phyloP scores from a whole-genome alignment of 2,329 filamentous ascomycete genomes.

The Coniochaeta sp. region DNA sequence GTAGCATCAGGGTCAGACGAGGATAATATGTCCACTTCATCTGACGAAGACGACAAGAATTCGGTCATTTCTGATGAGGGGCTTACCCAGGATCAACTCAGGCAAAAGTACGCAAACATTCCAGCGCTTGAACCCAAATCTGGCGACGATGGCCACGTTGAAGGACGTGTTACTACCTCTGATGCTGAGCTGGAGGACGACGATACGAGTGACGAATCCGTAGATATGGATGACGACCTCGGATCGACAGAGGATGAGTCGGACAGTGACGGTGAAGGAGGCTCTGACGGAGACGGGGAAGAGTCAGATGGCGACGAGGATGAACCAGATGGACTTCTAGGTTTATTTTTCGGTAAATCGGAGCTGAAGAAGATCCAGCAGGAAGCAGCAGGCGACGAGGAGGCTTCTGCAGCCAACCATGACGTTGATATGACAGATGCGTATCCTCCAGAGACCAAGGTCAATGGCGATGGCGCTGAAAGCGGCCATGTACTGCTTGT shows the following conservation, averaged over 20 bases:
- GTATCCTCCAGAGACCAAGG: conserved; percentile 4
- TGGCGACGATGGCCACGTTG: conserved; percentile 17
- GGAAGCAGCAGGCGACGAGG: conserved; percentile 20
- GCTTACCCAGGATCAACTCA: conserved; percentile 61
- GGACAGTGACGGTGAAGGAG: conserved; percentile 33
- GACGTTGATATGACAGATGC: conserved; percentile 27
- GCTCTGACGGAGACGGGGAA: conserved; percentile 34
- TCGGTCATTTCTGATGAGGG: conserved; percentile 51
- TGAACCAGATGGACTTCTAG: conserved; percentile 40
- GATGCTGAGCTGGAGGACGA: conserved; percentile 22
- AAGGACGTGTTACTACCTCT: conserved; percentile 9
- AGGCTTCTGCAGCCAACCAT: conserved; percentile 2
- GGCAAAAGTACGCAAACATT: conserved; percentile 60
- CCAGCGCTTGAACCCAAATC: conserved; percentile 33
- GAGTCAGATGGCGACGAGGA: conserved; percentile 31
- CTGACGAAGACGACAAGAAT: conserved; percentile 54
- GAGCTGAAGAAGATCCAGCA: conserved; percentile 46
- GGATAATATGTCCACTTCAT: conserved; percentile 51
- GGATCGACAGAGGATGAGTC: conserved; percentile 46
- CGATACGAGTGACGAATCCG: conserved; percentile 56
- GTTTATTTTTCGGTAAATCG: conserved; percentile 51
- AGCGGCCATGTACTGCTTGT: background rate
- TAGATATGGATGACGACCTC: conserved; percentile 62
- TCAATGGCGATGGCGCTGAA: background rate
- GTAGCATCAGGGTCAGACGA: conserved; percentile 35